A percentile compares a stretch with the other conserved stretches of the same genome.
These are phyloP conservation scores for Beauveria caledonica DNA, from an alignment of 2,329 filamentous ascomycete species.

Conservation along the genomic window DNA sequence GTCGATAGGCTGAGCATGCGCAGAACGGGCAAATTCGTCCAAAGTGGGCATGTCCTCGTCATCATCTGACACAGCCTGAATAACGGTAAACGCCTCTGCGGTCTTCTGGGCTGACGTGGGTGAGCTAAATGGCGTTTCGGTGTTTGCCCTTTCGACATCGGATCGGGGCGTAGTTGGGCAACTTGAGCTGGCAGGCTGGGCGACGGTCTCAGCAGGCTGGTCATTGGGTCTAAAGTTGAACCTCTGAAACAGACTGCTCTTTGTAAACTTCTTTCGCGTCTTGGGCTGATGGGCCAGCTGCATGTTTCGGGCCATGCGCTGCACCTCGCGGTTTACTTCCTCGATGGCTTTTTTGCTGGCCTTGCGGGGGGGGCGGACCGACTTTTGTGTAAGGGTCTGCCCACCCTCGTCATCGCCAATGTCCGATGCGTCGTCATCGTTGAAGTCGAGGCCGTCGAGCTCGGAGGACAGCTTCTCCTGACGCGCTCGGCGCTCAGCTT, in stretches of 20 bases:
- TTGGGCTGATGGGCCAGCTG: slow-evolving; percentile 84
- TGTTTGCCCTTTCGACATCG: slow-evolving; percentile 42
- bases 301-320: slow-evolving; percentile 81
- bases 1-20: slow-evolving; percentile 28
- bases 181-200: slow-evolving; percentile 46
- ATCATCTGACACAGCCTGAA: slow-evolving; percentile 17
- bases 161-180: slow-evolving; percentile 42
- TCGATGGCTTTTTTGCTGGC: slow-evolving; percentile 92
- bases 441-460: slow-evolving; percentile 26
- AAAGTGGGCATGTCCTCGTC: slow-evolving; percentile 30
- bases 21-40: slow-evolving; percentile 24
- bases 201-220: slow-evolving; percentile 16
- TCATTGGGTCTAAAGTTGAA: slow-evolving; percentile 63
- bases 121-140: slow-evolving; percentile 67
- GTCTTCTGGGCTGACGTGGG: slow-evolving; percentile 35
- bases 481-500: slow-evolving; percentile 33
- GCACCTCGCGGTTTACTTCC: slow-evolving; percentile 91
- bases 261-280: slow-evolving; percentile 85
- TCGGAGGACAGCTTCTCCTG: slow-evolving; percentile 28
- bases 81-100: slow-evolving; percentile 9
- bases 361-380: slow-evolving; percentile 62
- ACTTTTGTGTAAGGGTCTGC: slow-evolving; percentile 55
- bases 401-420: slow-evolving; percentile 55
- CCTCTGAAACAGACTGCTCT: slow-evolving; percentile 69
- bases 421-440: slow-evolving; percentile 38